phyloP scores from a whole-genome alignment of 2,329 filamentous ascomycete genomes.

The Tolypocladium paradoxum region DNA sequence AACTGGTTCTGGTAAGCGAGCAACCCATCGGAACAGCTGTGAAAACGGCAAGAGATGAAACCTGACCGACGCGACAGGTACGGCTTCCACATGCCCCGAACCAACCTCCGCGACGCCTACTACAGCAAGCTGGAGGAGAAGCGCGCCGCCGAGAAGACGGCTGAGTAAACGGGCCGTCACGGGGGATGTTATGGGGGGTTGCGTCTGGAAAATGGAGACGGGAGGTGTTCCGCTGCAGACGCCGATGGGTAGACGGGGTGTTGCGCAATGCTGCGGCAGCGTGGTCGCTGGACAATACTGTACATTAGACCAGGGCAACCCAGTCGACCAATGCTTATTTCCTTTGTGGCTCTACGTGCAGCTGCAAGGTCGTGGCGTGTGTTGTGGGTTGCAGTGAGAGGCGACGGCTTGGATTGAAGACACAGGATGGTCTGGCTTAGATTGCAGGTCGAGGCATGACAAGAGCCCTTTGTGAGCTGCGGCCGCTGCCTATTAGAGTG shows the following conservation, averaged over 20 bases:
- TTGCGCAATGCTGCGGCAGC: slow-evolving; percentile 10
- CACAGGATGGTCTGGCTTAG: not conserved
- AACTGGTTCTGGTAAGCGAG: slow-evolving; percentile 45
- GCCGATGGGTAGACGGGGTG: slow-evolving; percentile 3
- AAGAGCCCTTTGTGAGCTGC: not conserved
- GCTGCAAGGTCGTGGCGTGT: not conserved
- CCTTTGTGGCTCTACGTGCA: not conserved
- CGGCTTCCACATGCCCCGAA: slow-evolving; percentile 52
- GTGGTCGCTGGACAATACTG: slow-evolving; percentile 13
- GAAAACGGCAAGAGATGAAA: not conserved
- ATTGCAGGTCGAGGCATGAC: not conserved
- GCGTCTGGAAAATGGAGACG: slow-evolving; percentile 1
- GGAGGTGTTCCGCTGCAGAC: not conserved
- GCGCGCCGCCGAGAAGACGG: slow-evolving; percentile 30
- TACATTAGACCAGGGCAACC: slow-evolving; percentile 17
- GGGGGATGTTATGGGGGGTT: not conserved
- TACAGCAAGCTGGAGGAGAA: slow-evolving; percentile 48
- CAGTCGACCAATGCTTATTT: slow-evolving; percentile 11
- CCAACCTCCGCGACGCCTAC: slow-evolving; percentile 45
- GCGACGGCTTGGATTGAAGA: not conserved
- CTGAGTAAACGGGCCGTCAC: slow-evolving; percentile 9
- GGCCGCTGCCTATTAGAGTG: too few species aligned
- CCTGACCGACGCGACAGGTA: slow-evolving; percentile 33
- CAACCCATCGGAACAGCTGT: not conserved
- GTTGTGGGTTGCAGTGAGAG: not conserved